phyloP scores from a whole-genome alignment of 2,329 filamentous ascomycete species.

The Penicillium sp. region DNA sequence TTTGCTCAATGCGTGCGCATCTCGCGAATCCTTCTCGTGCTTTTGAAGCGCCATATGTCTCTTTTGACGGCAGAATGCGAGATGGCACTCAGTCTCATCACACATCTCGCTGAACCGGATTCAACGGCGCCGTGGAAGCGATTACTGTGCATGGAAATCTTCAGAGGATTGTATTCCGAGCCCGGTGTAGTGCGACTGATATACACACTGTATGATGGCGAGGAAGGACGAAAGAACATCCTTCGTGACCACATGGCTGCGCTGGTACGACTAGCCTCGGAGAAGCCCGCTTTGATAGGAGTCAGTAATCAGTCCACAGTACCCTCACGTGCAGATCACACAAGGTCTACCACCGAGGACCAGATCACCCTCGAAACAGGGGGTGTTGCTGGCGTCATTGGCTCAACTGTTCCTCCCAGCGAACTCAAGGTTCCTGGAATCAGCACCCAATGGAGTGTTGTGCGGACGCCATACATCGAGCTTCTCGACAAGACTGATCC shows the following conservation, averaged over 20 bases:
- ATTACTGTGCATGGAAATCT: slow-evolving; percentile 86
- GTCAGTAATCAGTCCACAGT: slow-evolving; percentile 86
- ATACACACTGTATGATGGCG: slow-evolving; percentile 76
- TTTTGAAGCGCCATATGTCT: slow-evolving; percentile 75
- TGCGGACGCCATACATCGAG: slow-evolving; percentile 86
- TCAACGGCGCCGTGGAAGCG: slow-evolving; percentile 78
- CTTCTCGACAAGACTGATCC: slow-evolving; percentile 90
- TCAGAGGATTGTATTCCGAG: slow-evolving; percentile 82
- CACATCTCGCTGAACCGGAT: slow-evolving; percentile 86
- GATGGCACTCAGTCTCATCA: slow-evolving; percentile 77
- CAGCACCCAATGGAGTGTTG: slow-evolving; percentile 86
- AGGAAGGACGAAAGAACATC: slow-evolving; percentile 71
- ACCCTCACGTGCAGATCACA: slow-evolving; percentile 63
- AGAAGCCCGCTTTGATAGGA: slow-evolving; percentile 86
- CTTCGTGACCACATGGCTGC: slow-evolving; percentile 80
- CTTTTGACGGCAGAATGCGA: slow-evolving; percentile 78
- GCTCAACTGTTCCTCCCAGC: slow-evolving; percentile 67
- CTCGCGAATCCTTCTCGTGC: slow-evolving; percentile 77
- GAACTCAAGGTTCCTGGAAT: slow-evolving; percentile 72
- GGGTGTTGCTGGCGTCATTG: slow-evolving; percentile 84
- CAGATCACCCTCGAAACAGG: slow-evolving; percentile 88
- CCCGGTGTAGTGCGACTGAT: slow-evolving; percentile 75
- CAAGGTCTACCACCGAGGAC: slow-evolving; percentile 65
- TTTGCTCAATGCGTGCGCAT: slow-evolving; percentile 83
- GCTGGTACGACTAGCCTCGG: slow-evolving; percentile 89